A percentile compares a stretch with the other conserved stretches of the same genome.
These are phyloP conservation scores for Aspergillus biplanus DNA, from an alignment of 495 filamentous ascomycete genomes.

Conservation along the genomic window DNA sequence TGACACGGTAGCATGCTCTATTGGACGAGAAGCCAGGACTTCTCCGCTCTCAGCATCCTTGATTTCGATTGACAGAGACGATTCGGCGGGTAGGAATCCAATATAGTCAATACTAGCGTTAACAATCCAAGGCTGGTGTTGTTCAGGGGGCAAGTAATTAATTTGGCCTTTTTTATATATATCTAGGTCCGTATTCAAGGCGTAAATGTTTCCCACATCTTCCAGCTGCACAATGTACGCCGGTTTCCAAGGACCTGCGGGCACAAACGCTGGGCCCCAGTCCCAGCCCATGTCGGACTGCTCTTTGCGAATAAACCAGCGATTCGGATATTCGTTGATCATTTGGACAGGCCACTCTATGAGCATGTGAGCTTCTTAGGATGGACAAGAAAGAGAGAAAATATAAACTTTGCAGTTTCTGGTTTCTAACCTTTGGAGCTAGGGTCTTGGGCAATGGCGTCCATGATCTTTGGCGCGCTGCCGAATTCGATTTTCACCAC, in stretches of 20 bases:
- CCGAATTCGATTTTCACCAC: constrained; percentile 58
- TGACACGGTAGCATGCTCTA: constrained; percentile 49
- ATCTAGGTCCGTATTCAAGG: constrained; percentile 63
- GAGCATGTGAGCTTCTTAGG: neutral
- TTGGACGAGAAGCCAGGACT: constrained; percentile 46
- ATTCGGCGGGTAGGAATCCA: constrained; percentile 51
- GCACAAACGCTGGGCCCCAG: constrained; percentile 69
- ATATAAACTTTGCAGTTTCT: neutral
- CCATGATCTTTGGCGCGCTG: constrained; percentile 56
- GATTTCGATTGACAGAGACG: constrained; percentile 58
- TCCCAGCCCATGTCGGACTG: constrained; percentile 76
- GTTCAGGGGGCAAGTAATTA: constrained; percentile 62
- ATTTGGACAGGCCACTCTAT: constrained; percentile 55
- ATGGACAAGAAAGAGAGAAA: neutral
- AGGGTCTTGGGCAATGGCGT: constrained; percentile 57
- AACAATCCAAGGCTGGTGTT: constrained; percentile 65
- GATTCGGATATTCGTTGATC: constrained; percentile 52
- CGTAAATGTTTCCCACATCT: constrained; percentile 44
- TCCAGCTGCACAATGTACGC: constrained; percentile 62
- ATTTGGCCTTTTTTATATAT: constrained; percentile 64
- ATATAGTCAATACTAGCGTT: constrained; percentile 71
- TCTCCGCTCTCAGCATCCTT: constrained; percentile 48
- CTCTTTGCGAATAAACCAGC: constrained; percentile 69
- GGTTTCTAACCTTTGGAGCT: constrained; percentile 48
- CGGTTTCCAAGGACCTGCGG: constrained; percentile 68